Percentiles rank a stretch among this genome's conserved stretches.
Conservation (phyloP, 2,329 filamentous ascomycete species). For the Canariomyces notabilis region DNA sequence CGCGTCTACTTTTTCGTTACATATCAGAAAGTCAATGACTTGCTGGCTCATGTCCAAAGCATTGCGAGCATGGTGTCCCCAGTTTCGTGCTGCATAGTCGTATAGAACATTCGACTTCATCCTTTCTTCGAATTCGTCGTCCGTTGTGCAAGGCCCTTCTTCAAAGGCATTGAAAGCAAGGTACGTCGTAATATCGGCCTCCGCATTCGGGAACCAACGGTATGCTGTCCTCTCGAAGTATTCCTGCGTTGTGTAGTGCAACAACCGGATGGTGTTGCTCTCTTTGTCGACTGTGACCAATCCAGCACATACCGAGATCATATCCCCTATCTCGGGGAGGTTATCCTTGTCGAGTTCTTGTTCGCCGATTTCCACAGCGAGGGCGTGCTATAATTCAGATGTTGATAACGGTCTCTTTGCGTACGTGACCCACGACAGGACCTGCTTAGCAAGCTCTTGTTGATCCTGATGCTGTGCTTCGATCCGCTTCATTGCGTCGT, state of each 20-base stretch:
- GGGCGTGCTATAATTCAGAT: slow-evolving; percentile 34
- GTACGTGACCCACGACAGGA: slow-evolving; percentile 34
- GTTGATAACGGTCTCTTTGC: slow-evolving; percentile 27
- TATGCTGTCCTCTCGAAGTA: slow-evolving; percentile 30
- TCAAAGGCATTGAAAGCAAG: slow-evolving; percentile 27
- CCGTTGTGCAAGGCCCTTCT: slow-evolving; percentile 18
- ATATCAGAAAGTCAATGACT: slow-evolving; percentile 19
- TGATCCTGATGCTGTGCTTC: slow-evolving; percentile 25
- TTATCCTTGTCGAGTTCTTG: slow-evolving; percentile 29
- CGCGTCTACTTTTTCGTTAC: slow-evolving; percentile 13
- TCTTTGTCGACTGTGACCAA: slow-evolving; percentile 34
- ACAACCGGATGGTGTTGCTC: slow-evolving; percentile 33
- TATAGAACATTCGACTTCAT: slow-evolving; percentile 26
- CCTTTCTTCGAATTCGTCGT: slow-evolving; percentile 22
- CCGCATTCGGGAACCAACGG: slow-evolving; percentile 3
- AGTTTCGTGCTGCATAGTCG: slow-evolving; percentile 31
- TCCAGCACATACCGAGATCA: slow-evolving; percentile 33
- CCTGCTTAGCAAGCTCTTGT: slow-evolving; percentile 20
- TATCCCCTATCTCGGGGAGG: slow-evolving; percentile 23
- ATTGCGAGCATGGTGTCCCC: slow-evolving; percentile 31
- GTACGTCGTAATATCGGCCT: slow-evolving; percentile 22
- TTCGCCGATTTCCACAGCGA: slow-evolving; percentile 30
- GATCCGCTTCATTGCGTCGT: slow-evolving; percentile 31
- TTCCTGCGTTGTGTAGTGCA: slow-evolving; percentile 39
- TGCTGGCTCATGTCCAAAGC: slow-evolving; percentile 2